Evolutionary conservation across 75 land plant genomes (phyloP), one percentile per base, ranked within the genome.

Genomic region (Adiantum capillusveneris): DNA sequence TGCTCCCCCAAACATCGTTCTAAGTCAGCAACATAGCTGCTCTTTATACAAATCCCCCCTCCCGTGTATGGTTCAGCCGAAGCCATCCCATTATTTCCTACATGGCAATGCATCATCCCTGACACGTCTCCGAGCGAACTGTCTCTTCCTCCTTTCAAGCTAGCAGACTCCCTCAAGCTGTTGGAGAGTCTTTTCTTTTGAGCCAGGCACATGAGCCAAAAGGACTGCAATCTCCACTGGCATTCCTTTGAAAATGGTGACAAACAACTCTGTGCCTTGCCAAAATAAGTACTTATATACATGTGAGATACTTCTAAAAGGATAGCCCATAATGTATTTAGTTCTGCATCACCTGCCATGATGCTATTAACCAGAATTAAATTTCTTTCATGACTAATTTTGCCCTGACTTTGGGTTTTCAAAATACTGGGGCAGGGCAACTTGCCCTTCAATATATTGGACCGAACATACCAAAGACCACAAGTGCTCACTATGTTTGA

Each of bases 121-220:
- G 0, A 3, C 6, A 6, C 7, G 2, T 56, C 18, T n/a, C 21
- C 31, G 6, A 31, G 7, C 52, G 12, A 56, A 58, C 9, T 25
- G 20, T 27, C 28, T 64, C 0, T 71, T 58, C 48, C 45, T 72
- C 6, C 29, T 60, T 59, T 65, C 37, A 30, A 42, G 50, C 13
- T 53, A 53, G 14, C 13, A 24, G 28, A 24, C 28, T 53, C 28
- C 28, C 55, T 53, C 29, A 53, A 53, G 14, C 55, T 26, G 28
- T 53, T 28, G 1, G 54, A 5, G 22, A 67, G 49, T 29, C 43
- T 67, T 67, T 56, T 52, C 41, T 55, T 66, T 13, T 66, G 76
- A 18, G 13, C 41, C 25, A 59, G 28, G 69, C 64, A 66, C 76
- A 73, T 67, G 13, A 68, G 46, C 25, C 59, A 58, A 56, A 59